These are phyloP conservation scores for Claviceps arundinis DNA, from an alignment of 2,329 filamentous ascomycete species.

Conservation along the genomic window DNA sequence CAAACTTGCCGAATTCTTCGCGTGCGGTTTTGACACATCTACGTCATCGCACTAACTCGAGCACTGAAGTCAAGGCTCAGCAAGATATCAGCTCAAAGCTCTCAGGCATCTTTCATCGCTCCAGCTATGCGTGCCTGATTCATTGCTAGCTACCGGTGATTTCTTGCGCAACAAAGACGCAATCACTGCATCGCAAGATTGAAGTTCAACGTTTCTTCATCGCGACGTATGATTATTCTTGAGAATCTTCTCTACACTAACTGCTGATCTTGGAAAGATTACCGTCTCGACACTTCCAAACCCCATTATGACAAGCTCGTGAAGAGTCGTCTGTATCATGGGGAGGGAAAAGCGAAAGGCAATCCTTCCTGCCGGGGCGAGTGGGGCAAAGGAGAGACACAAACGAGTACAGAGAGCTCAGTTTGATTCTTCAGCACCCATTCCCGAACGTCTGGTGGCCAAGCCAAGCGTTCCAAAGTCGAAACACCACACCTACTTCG, in stretches of 20 bases:
- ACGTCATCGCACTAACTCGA: background rate
- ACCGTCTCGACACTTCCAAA: background rate
- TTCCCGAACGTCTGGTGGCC: conserved; percentile 23
- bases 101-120: background rate
- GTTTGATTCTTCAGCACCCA: conserved; percentile 20
- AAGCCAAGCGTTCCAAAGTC: conserved; percentile 28
- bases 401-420: conserved; percentile 19
- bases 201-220: background rate
- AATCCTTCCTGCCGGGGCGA: conserved; percentile 12
- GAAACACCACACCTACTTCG: conserved; percentile 50
- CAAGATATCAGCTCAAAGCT: background rate
- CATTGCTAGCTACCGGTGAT: background rate
- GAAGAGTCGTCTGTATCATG: conserved; percentile 13
- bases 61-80: background rate
- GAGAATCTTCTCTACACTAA: background rate
- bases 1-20: background rate
- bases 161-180: background rate
- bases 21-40: background rate
- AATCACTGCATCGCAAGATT: background rate
- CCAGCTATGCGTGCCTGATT: background rate
- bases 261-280: background rate
- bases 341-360: conserved; percentile 22
- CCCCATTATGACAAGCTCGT: conserved; percentile 5
- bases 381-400: conserved; percentile 24
- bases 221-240: background rate